Percentiles rank a stretch among this genome's conserved stretches.
Conservation (phyloP, 306 rosid genomes). For the Geum urbanum region DNA sequence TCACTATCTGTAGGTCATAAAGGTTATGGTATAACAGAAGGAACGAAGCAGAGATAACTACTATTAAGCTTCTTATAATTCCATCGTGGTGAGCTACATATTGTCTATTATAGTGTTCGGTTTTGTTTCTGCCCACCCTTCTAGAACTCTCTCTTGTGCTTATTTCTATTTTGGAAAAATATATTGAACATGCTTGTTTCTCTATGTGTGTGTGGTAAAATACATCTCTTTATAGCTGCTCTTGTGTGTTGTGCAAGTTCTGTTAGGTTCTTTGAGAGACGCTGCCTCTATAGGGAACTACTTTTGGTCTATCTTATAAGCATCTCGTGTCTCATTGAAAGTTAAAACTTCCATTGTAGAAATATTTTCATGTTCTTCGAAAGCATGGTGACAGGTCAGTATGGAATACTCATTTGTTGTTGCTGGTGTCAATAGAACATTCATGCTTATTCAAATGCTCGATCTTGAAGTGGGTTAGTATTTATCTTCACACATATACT, state of each 20-base stretch:
- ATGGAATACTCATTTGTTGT: slow-evolving; percentile 99
- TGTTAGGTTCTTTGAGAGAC: not conserved
- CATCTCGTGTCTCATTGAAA: slow-evolving; percentile 13
- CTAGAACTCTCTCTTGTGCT: not conserved
- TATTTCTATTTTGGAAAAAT: not conserved
- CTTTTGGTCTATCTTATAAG: slow-evolving; percentile 19
- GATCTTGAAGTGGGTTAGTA: slow-evolving; percentile 94
- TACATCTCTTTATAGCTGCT: not conserved
- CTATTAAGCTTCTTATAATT: no score
- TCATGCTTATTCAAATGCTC: slow-evolving; percentile 97
- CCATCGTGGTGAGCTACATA: no score
- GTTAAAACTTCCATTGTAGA: slow-evolving; percentile 48
- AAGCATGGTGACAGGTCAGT: slow-evolving; percentile 96
- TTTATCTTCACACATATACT: slow-evolving; percentile 15
- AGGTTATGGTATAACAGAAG: not conserved
- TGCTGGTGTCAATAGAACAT: slow-evolving; percentile 97
- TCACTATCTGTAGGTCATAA: not conserved
- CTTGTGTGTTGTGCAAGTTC: not conserved
- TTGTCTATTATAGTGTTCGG: no score
- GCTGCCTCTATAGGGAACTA: not conserved
- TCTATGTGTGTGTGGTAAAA: slow-evolving; percentile 1
- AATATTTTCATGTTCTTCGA: slow-evolving; percentile 88
- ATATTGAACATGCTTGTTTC: not conserved
- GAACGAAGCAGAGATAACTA: no score
- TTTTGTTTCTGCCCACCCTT: not conserved